phyloP scores from a whole-genome alignment of 2,329 filamentous ascomycete genomes.

The Penicillium hordei region DNA sequence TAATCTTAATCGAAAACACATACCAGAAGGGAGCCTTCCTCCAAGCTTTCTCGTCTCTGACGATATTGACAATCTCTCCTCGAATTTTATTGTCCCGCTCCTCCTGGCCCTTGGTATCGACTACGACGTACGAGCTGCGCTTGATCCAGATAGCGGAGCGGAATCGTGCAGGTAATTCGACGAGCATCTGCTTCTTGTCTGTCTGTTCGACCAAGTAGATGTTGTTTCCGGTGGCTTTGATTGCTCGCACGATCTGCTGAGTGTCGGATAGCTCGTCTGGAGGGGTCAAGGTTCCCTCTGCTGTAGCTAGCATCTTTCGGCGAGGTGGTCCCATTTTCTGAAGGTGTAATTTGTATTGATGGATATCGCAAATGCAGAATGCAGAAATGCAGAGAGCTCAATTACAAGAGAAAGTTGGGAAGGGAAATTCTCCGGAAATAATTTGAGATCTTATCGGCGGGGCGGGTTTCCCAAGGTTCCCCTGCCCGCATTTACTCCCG shows the following conservation, averaged over 20 bases:
- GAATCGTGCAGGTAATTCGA: slow-evolving; percentile 81
- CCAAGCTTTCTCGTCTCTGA: slow-evolving; percentile 89
- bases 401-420: neutral
- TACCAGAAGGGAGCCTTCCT: slow-evolving; percentile 86
- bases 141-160: slow-evolving; percentile 93
- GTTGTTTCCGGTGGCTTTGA: slow-evolving; percentile 84
- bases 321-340: slow-evolving; percentile 68
- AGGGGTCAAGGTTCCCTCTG: slow-evolving; percentile 66
- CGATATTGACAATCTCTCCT: slow-evolving; percentile 90
- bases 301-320: slow-evolving; percentile 73
- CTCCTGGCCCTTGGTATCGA: slow-evolving; percentile 68
- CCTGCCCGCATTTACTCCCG: neutral
- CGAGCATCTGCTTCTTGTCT: slow-evolving; percentile 63
- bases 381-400: too few relatives aligned
- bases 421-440: slow-evolving; percentile 3
- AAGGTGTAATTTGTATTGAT: neutral
- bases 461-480: slow-evolving; percentile 13
- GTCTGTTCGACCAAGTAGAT: slow-evolving; percentile 78
- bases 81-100: slow-evolving; percentile 72
- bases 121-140: slow-evolving; percentile 80
- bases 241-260: slow-evolving; percentile 70
- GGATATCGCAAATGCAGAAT: neutral
- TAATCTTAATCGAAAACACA: slow-evolving; percentile 21
- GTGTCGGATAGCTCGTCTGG: slow-evolving; percentile 53
- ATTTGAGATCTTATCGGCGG: slow-evolving; percentile 24